Evolutionary conservation across 2,329 filamentous ascomycete species (phyloP), one percentile per base, ranked within the genome.

Genomic region (Ophiosphaerella korrae): DNA sequence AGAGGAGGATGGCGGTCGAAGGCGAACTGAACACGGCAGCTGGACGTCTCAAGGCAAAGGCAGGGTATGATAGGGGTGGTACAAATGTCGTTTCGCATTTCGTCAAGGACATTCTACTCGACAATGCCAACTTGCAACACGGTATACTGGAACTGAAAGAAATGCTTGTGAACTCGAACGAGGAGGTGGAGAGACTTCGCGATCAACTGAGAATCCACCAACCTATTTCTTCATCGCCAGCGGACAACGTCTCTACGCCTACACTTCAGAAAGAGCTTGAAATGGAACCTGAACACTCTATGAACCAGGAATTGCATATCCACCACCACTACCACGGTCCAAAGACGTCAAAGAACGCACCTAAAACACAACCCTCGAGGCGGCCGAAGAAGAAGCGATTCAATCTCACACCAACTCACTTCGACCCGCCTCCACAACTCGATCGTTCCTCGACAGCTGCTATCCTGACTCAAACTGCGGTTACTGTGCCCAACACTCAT

Each of bases 81-180:
- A 85, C 80, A 54, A 86, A 80, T 50, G 90, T 96, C 33, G 90
- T 97, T n/a, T 92, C 90, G 16, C 90, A 95, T 68, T 97, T 99
- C 63, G 94, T 99, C 48, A 91, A 92, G 61, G 94, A 97, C 71
- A 89, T 99, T 48, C 79, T 99, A 14, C 88, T 96, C 66, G 94
- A 99, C 72, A 99, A 99, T 68, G 91, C 92, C 8, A 96, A 91
- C 62, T 78, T 99, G 38, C 94, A 99, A 72, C 82, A 94, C 56
- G 92, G 92, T 13, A 95, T 97, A 52, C 85, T 92, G 45, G 94
- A 99, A 76, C 77, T 99, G 41, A 84, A 92, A 14, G 92, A 96
- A 70, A 87, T 99, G 85, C 81, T 99, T 18, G 83, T 91, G 65
- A 92, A 85, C 69, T 96, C 93, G 3, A 96, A 97, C 66, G 90